A percentile compares a stretch with the other conserved stretches of the same genome.
Conservation (phyloP, 345 rosid species). For the Hibiscus tridactylites region DNA sequence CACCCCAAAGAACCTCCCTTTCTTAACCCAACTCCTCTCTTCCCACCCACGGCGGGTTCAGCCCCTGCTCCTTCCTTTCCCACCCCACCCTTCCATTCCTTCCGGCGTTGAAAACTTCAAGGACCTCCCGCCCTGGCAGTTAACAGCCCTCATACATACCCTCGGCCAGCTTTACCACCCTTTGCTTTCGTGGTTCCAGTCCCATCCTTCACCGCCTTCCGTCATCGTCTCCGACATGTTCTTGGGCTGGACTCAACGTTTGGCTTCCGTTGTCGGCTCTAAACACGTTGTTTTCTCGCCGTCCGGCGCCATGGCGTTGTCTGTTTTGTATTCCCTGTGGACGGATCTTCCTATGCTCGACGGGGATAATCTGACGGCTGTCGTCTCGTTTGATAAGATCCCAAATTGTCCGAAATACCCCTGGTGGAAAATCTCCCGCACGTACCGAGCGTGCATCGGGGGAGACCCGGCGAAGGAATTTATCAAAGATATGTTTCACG, state of each 20-base stretch:
- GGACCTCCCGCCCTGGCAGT: conserved; percentile 22
- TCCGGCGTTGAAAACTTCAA: conserved; percentile 29
- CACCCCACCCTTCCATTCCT: conserved; percentile 35
- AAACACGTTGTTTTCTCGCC: conserved; percentile 48
- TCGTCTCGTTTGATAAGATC: conserved; percentile 23
- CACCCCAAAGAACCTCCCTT: conserved; percentile 33
- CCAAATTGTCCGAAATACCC: conserved; percentile 36
- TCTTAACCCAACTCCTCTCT: conserved; percentile 24
- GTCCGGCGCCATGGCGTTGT: conserved; percentile 46
- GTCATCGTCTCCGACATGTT: conserved; percentile 54
- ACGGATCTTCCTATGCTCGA: conserved; percentile 26
- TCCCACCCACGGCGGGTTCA: conserved; percentile 15
- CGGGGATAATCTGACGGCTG: conserved; percentile 9
- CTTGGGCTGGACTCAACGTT: conserved; percentile 49
- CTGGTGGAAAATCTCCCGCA: conserved; percentile 37
- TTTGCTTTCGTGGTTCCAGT: conserved; percentile 36
- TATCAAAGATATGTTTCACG: conserved; percentile 19
- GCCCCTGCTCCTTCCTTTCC: conserved; percentile 35
- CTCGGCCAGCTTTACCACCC: conserved; percentile 34
- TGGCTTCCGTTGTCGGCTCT: conserved; percentile 28
- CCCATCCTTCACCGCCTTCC: conserved; percentile 47
- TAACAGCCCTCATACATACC: conserved; percentile 21
- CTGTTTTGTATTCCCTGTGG: conserved; percentile 31
- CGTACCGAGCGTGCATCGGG: conserved; percentile 20
- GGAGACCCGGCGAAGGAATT: conserved; percentile 35